These are phyloP conservation scores for Veloboletus limbatus DNA, from an alignment of 1,284 basidiomycete genomes.

Conservation along the genomic window DNA sequence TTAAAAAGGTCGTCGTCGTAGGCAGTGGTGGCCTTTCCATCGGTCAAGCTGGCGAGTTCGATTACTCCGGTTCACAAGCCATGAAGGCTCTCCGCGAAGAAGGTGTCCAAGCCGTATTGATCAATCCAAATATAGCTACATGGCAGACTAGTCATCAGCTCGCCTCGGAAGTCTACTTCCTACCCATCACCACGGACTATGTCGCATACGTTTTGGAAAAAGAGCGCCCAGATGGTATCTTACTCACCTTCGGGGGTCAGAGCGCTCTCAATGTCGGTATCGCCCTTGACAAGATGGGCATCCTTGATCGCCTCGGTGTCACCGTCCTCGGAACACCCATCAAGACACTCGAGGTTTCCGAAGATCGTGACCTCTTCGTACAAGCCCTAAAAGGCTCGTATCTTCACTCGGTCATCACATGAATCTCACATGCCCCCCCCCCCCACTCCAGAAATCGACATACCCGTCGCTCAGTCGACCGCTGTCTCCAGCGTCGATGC, in stretches of 20 bases:
- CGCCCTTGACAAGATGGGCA: constrained; percentile 96
- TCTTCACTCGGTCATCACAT: background rate
- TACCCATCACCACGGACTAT: constrained; percentile 96
- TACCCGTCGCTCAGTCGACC: constrained; percentile 95
- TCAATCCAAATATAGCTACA: constrained; percentile 97
- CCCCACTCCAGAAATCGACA: constrained; percentile 80
- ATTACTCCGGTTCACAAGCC: constrained; percentile 98
- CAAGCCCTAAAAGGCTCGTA: constrained; percentile 88
- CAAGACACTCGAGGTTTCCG: constrained; percentile 91
- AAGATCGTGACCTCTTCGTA: constrained; percentile 97
- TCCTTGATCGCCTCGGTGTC: constrained; percentile 92
- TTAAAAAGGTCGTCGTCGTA: constrained; percentile 95
- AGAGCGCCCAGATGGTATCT: constrained; percentile 95
- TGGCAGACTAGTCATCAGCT: constrained; percentile 97
- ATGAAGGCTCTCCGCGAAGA: constrained; percentile 97
- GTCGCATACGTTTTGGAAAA: constrained; percentile 99
- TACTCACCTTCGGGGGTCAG: constrained; percentile 98
- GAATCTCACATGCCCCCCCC: constrained; percentile 5
- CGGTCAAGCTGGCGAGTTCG: constrained; percentile 99
- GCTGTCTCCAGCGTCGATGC: constrained; percentile 96
- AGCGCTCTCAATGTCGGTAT: constrained; percentile 98
- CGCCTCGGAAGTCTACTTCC: constrained; percentile 95
- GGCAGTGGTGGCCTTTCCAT: constrained; percentile 96
- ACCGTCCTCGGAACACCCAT: constrained; percentile 96
- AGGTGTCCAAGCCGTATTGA: constrained; percentile 92